Evolutionary conservation across 2,329 filamentous ascomycete genomes (phyloP), one percentile per base, ranked within the genome.

Genomic region (Stagonosporopsis chrysanthemi): DNA sequence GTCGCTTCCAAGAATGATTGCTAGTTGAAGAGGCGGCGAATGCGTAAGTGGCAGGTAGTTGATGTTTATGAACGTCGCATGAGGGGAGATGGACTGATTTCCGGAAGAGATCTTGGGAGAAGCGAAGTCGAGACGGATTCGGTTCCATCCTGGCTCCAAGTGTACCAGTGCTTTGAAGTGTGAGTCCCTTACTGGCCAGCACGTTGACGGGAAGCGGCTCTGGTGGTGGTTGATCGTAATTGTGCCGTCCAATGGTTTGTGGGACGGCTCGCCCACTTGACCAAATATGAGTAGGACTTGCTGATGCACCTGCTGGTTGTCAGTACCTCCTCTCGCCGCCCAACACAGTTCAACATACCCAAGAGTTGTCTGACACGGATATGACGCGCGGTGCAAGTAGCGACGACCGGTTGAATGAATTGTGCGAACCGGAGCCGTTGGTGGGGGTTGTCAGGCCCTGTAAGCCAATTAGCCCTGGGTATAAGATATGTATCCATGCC

Each of bases 151-250:
- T 4, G 95, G 93, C 62, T 90, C 87, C n/a, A 99, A 85, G 75
- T 97, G 92, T 9, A 97, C 84, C 28, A 98, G 82, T 5, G 90
- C 90, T 79, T 98, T 98, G 83, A 97, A 98, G 75, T 93, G 88
- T 3, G 91, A 96, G 62, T 92, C 89, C 72, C 83, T 89, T 11
- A 97, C 94, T 1, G 93, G 94, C 93, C 94, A 98, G 65, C 83
- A 84, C 12, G 88, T 90, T 0, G 90, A 81, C 6, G 94, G 93
- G 73, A 97, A 97, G 60, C 81, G 87, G 74, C 96, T 92, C 75
- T 97, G 90, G 65, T 92, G 85, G 69, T 95, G 90, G 69, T 84
- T 89, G 60, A 97, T 85, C 2, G 88, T 92, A 47, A 98, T 71
- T 28, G 80, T 89, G 64, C 95, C 95, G 71, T 97, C 92, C 58